Base-by-base conservation (phyloP, 2,329 filamentous ascomycete species). In the Nemania sp. region DNA sequence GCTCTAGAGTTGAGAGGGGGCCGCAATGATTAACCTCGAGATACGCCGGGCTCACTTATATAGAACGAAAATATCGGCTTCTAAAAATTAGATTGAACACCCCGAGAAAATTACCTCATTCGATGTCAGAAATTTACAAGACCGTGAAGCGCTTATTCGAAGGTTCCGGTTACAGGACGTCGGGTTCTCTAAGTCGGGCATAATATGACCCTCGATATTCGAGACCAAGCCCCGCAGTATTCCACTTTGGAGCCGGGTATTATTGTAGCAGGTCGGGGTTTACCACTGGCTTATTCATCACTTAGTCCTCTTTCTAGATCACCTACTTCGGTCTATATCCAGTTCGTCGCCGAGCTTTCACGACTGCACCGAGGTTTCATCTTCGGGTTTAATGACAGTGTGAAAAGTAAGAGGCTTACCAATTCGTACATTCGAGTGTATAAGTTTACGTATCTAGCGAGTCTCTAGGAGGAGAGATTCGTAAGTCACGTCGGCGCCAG, bases 121-220 rank as follows among this genome's bases (percentile, higher is more conserved):
- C 18, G 15, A 49, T 49, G 27, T 3, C 8, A 29, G 13, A 29
- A 15, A 15, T 7, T 27, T 27, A 7, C 18, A 27, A 5, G 15
- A 41, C 11, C 13, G 3, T 41, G 35, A 41, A 41, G 8, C 35
- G 6, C 35, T 41, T 15, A n/a, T 29, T 29, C 20, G n/a, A 64
- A 24, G 10, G 5, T 22, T 55, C 43, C 10, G 22, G 2, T 41
- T 32, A 35, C 38, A 11, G 29, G 29, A 38, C n/a, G n/a, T n/a
- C n/a, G n/a, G n/a, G n/a, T n/a, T 27, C 45, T 26, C 41, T 41
- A 53, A n/a, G 24, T 38, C 59, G 67, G 59, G 59, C 22, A 63
- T 69, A 59, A 67, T 59, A 64, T 64, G 20, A 38, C 63, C 59
- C 58, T 57, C 54, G 7, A 45, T 41, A 20, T 22, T 51, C 11